Conservation (phyloP, 179 eudicot genomes). For the Heliamphora pulchella region DNA sequence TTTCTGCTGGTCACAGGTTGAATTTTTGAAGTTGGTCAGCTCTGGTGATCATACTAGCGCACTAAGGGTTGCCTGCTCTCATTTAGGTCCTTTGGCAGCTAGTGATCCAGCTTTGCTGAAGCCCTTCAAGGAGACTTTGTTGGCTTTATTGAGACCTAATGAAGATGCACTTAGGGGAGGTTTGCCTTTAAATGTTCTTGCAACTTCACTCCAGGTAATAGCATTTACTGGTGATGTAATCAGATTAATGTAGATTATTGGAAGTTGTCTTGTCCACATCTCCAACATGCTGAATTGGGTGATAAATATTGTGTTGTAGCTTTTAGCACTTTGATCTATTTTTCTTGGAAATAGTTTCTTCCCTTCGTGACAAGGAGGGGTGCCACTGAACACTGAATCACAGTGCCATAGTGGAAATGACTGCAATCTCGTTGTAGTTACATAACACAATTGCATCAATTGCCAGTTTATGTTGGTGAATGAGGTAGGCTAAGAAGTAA, state of each 20-base stretch:
- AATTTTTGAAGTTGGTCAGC: conserved; percentile 78
- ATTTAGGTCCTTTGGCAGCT: conserved; percentile 85
- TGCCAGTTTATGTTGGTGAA: neutral
- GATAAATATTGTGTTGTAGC: neutral
- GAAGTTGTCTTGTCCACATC: neutral
- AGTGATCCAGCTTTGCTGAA: conserved; percentile 57
- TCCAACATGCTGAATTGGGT: neutral
- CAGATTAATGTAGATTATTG: neutral
- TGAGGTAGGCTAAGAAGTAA: too few species aligned
- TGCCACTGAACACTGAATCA: neutral
- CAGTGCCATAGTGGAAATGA: neutral
- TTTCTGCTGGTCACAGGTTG: conserved; percentile 52
- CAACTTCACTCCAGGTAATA: conserved; percentile 86
- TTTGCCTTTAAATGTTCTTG: conserved; percentile 58
- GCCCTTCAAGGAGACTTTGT: conserved; percentile 79
- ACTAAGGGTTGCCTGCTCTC: conserved; percentile 69
- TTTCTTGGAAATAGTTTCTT: neutral
- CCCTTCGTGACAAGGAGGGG: neutral
- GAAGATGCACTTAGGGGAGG: conserved; percentile 44
- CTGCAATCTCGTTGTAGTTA: neutral
- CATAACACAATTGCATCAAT: neutral
- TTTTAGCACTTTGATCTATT: neutral
- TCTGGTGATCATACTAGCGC: conserved; percentile 70
- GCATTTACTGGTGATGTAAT: neutral
- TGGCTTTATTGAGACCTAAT: conserved; percentile 63